These are phyloP conservation scores for Rhododendron kiyosumense DNA, from an alignment of 148 eudicot genomes.

Conservation along the genomic window DNA sequence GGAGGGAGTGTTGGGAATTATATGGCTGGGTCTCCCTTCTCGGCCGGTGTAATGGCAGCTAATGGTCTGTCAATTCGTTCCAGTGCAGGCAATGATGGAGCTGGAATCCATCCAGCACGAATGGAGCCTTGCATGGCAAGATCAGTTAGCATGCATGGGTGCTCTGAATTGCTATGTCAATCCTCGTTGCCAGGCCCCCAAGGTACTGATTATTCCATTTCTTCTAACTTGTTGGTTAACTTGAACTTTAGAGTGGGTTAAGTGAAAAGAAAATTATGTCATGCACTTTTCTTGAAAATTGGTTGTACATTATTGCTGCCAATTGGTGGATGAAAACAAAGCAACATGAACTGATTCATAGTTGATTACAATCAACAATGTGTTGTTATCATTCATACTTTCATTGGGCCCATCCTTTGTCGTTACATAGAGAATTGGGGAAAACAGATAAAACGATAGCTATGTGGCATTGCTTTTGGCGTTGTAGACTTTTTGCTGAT, in stretches of 20 bases:
- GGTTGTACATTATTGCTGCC: not conserved
- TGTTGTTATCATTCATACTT: not conserved
- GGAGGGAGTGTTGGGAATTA: slow-evolving; percentile 40
- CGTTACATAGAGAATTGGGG: not conserved
- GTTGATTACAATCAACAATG: not conserved
- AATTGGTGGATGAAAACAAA: not conserved
- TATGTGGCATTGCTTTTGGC: not conserved
- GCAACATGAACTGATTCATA: not conserved
- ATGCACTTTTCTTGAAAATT: not conserved
- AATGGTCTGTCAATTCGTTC: slow-evolving; percentile 46
- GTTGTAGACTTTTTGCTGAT: not conserved
- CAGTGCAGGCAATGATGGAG: slow-evolving; percentile 19
- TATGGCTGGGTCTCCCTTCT: slow-evolving; percentile 58
- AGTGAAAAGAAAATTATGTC: not conserved
- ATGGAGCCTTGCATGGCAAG: slow-evolving; percentile 72
- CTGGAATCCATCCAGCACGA: slow-evolving; percentile 24
- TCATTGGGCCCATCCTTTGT: not conserved
- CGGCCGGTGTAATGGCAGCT: slow-evolving; percentile 44
- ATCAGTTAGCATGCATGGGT: slow-evolving; percentile 81
- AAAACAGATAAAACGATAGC: not conserved
- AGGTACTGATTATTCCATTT: slow-evolving; percentile 38
- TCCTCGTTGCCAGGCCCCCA: slow-evolving; percentile 34
- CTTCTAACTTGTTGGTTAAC: not conserved
- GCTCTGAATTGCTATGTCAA: slow-evolving; percentile 59
- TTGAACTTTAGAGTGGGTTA: slow-evolving; percentile 2